These are phyloP conservation scores for Globisporangium radiosum DNA, from an alignment of 352 stramenopile species.

Conservation along the genomic window DNA sequence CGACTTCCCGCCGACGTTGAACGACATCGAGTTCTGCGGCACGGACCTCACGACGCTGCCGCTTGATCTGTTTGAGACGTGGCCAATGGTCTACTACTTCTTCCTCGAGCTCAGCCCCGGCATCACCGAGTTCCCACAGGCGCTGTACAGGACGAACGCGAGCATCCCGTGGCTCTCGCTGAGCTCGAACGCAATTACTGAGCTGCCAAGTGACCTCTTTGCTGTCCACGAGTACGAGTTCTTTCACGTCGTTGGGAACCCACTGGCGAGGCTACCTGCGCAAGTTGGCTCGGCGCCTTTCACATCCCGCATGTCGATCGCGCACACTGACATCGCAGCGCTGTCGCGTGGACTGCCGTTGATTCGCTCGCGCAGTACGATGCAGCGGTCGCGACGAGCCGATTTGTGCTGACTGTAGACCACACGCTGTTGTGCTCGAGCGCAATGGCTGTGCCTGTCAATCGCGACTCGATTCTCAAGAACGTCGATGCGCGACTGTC, in stretches of 20 bases:
- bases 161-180: background rate
- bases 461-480: background rate
- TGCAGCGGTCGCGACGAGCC: background rate
- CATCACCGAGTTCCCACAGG: slow-evolving; percentile 7
- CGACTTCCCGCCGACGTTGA: slow-evolving; percentile 5
- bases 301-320: background rate
- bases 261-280: slow-evolving; percentile 4
- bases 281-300: background rate
- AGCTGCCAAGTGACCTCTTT: background rate
- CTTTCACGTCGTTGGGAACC: slow-evolving; percentile 10
- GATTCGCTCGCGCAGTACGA: background rate
- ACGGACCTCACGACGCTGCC: slow-evolving; percentile 15
- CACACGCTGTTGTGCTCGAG: background rate
- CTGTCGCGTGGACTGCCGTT: background rate
- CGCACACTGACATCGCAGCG: background rate
- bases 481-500: background rate
- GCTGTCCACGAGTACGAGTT: background rate
- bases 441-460: background rate
- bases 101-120: slow-evolving; percentile 9
- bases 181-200: background rate
- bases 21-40: slow-evolving; percentile 8
- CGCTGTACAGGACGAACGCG: background rate
- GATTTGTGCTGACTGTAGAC: background rate
- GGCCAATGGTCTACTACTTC: slow-evolving; percentile 2
- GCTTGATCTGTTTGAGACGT: slow-evolving; percentile 6